Evolutionary conservation across 495 filamentous ascomycete genomes (phyloP).

Genomic region (Pyronema omphalodes): DNA sequence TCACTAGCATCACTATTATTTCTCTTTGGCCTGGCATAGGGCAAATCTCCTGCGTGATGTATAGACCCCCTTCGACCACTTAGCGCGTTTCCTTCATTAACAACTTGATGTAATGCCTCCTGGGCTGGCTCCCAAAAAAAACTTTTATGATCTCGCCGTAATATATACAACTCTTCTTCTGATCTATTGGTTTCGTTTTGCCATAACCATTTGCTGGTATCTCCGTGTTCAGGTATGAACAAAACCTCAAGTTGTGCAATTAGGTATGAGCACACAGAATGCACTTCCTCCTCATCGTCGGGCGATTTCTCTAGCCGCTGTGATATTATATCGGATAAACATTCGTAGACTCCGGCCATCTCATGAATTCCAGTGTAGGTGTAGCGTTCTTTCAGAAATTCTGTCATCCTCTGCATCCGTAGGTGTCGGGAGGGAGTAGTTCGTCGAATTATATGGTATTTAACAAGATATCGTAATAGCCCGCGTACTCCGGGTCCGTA

Average conservation of each 20-base stretch:
- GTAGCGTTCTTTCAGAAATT: conserved; percentile 10
- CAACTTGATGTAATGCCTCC: no score
- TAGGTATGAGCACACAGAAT: neutral
- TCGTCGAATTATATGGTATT: conserved; percentile 2
- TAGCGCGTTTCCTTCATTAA: no score
- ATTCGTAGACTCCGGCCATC: conserved; percentile 12
- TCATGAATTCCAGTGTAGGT: conserved; percentile 12
- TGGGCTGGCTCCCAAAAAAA: no score
- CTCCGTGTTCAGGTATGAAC: neutral
- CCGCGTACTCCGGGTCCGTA: conserved; percentile 15
- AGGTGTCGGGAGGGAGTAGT: neutral
- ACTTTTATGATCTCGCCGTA: no score
- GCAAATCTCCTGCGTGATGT: no score
- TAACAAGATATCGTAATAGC: conserved; percentile 7
- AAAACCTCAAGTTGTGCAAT: neutral
- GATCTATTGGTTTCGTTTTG: neutral
- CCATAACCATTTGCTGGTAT: neutral
- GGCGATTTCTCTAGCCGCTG: neutral
- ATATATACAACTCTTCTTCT: no score
- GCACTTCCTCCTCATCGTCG: neutral
- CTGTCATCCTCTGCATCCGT: conserved; percentile 2
- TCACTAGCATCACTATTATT: no score
- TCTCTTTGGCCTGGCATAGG: no score
- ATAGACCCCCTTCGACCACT: no score
- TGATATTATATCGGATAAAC: neutral